A percentile compares a stretch with the other conserved stretches of the same genome.
Conservation (phyloP, 1,139 yeast species). For the Meyerozyma sp. region DNA sequence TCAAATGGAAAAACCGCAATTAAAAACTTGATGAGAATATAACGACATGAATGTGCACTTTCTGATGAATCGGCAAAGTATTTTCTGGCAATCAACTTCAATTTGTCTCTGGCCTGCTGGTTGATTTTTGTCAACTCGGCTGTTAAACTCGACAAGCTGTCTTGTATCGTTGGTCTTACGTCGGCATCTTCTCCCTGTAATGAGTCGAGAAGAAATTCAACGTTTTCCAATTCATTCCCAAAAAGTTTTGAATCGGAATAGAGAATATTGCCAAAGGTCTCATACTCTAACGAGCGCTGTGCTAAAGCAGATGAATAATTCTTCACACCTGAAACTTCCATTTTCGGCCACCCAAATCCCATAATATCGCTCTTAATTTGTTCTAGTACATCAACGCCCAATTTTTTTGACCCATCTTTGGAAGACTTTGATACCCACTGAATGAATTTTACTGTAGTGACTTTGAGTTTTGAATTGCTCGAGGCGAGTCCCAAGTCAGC, state of each 20-base stretch:
- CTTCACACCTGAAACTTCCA: conserved; percentile 28
- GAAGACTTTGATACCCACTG: conserved; percentile 41
- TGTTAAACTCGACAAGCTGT: conserved; percentile 59
- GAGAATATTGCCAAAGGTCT: conserved; percentile 66
- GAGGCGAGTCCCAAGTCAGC: conserved; percentile 57
- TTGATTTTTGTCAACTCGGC: conserved; percentile 43
- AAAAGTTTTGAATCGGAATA: conserved; percentile 45
- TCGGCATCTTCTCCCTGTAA: conserved; percentile 61
- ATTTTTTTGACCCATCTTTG: conserved; percentile 10
- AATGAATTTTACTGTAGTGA: conserved; percentile 55
- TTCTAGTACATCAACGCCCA: conserved; percentile 8
- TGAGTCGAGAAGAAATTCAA: conserved; percentile 71
- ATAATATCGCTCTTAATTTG: conserved; percentile 47
- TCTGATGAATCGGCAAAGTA: conserved; percentile 25
- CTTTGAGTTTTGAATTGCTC: conserved; percentile 39
- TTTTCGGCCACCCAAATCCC: conserved; percentile 57
- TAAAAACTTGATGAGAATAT: conserved; percentile 59
- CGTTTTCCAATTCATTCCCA: conserved; percentile 40
- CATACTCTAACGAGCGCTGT: conserved; percentile 66
- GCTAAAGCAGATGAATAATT: conserved; percentile 24
- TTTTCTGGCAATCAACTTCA: conserved; percentile 40
- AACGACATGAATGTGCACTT: conserved; percentile 42
- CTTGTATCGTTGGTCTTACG: conserved; percentile 65
- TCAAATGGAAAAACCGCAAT: conserved; percentile 63
- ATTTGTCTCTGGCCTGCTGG: conserved; percentile 26